Evolutionary conservation across 257 asterid species (phyloP), one percentile per base, ranked within the genome.

Genomic region (Coffea eugenioides): DNA sequence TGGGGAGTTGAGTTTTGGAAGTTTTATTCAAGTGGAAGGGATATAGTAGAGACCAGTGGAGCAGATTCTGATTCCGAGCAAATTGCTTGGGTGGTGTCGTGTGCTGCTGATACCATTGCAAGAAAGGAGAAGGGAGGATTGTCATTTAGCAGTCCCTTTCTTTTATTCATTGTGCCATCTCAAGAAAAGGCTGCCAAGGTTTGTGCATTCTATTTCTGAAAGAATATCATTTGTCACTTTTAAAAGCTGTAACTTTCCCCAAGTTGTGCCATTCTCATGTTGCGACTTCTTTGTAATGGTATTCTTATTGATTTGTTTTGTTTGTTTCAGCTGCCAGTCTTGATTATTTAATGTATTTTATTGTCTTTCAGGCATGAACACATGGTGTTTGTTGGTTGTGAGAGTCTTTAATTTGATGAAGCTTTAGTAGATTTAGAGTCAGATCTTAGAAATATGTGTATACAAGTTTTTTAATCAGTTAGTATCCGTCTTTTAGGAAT

Each of bases 1-100:
- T 93, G 99, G 98, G 99, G 99, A 45, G 78, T 90, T 57, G 91
- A 92, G 76, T 94, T 95, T 84, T 95, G 94, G 97, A 92, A 88
- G 66, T 81, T 84, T 67, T 92, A 89, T 86, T 80, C 88, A 41
- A 71, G 80, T 54, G 96, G 94, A 74, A 89, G 86, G 83, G 93
- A 95, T 85, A 88, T 95, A 14, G 15, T 91, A 62, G 99, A 92
- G 84, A 88, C 83, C 80, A 85, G 80, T 81, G 87, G 87, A 80
- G 83, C 86, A 76, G 84, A 87, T 83, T 85, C 95, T 21, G 76
- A 79, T 1, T 10, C 65, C 51, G 94, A 89, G 85, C 94, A 92
- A 86, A 88, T 92, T 88, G 97, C 97, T 79, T 96, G 99, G 99
- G 79, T 96, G 36, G 94, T 91, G 64, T 90, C 99, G 20, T 87